phyloP scores from a whole-genome alignment of 2,329 filamentous ascomycete genomes.

The Aschersonia sp. region DNA sequence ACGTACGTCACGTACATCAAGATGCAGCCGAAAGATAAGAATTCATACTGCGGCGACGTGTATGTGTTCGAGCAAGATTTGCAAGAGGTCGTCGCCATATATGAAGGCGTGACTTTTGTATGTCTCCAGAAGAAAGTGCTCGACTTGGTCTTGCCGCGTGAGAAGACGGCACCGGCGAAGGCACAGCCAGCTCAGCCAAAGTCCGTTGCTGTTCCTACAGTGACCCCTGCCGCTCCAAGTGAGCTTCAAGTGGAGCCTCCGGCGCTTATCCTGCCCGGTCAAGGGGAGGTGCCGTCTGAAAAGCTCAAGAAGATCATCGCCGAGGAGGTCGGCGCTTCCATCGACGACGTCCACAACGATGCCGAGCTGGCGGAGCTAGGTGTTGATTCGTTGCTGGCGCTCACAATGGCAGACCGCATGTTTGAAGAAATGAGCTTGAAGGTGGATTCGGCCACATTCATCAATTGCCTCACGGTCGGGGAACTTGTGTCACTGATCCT shows the following conservation, averaged over 20 bases:
- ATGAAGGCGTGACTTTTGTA: slow-evolving; percentile 35
- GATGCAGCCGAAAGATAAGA: background rate
- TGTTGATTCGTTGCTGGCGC: slow-evolving; percentile 43
- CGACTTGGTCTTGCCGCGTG: slow-evolving; percentile 45
- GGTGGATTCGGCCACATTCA: slow-evolving; percentile 33
- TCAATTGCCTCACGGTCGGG: slow-evolving; percentile 37
- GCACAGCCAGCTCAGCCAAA: background rate
- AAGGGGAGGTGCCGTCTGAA: slow-evolving; percentile 1
- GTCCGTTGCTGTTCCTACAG: background rate
- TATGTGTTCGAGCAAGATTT: background rate
- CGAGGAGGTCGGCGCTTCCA: slow-evolving; percentile 4
- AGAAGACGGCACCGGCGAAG: background rate
- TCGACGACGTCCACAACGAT: slow-evolving; percentile 1
- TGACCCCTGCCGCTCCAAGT: background rate
- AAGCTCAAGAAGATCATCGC: slow-evolving; percentile 2
- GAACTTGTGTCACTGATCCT: slow-evolving; percentile 7
- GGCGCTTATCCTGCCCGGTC: background rate
- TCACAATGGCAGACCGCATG: slow-evolving; percentile 39
- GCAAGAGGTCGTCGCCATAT: slow-evolving; percentile 1
- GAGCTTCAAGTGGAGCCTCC: background rate
- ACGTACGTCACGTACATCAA: slow-evolving; percentile 33
- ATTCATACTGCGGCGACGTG: background rate
- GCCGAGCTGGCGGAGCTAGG: slow-evolving; percentile 19
- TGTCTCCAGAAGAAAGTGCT: slow-evolving; percentile 49
- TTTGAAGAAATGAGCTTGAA: slow-evolving; percentile 41